Base-by-base conservation (phyloP, 805 yeast genomes). In the Candida alai region DNA sequence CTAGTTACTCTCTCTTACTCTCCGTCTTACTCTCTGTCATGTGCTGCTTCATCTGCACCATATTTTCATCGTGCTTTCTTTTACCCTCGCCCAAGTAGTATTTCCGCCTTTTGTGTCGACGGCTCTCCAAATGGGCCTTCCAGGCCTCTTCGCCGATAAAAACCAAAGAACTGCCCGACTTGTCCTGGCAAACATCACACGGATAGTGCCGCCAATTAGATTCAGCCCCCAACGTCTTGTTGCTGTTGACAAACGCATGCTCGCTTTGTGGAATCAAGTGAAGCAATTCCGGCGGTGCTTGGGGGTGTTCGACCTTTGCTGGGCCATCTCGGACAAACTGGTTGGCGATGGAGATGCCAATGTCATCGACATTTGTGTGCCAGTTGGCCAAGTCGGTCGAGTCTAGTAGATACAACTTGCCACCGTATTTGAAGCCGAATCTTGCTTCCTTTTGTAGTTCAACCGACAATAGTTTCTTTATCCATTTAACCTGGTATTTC, bases 401-500 rank as follows among this genome's bases (percentile, higher is more conserved):
- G 60, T 93, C 84, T 4, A 89, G 56, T 0, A 87, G 48, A 41
- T 74, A 84, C 5, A 85, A 51, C 24, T 74, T 70, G 0, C 87
- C 87, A 1, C 85, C 85, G 32, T 78, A 66, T 20, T 70, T 54
- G 51, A 62, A 75, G 15, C 58, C 52, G 37, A 66, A 69, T 12
- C 64, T 42, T 1, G 58, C 44, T 42, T 77, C 84, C 34, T 65
- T 65, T 13, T 57, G 54, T 13, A 80, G 53, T 54, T 81, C 88
- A 0, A 78, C 75, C 0, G 80, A 68, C 10, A 93, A 58, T 39
- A 78, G 65, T 44, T 82, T 84, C 31, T 73, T 70, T 41, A 93
- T 88, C 97, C 97, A 93, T 53, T 87, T 88, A 9, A 87, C 78
- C 53, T 93, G 98, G 41, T 74, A 73, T 42, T 79, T 80, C 1